Conservation (phyloP, 1,284 basidiomycete genomes). For the Apiotrichum porosum region DNA sequence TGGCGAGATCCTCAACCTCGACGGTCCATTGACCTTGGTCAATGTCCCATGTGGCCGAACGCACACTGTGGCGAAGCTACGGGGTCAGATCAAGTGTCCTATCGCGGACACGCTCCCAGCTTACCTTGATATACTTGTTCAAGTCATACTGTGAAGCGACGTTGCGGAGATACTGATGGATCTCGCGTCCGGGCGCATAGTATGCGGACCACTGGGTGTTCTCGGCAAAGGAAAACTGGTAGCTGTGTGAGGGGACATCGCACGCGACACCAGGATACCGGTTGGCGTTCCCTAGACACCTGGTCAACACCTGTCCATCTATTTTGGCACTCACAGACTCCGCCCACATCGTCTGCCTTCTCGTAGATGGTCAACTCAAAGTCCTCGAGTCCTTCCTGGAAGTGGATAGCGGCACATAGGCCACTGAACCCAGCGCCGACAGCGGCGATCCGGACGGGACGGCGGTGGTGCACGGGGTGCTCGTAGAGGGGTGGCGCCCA, state of each 20-base stretch:
- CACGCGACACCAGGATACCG: conserved; percentile 28
- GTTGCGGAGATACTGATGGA: conserved; percentile 24
- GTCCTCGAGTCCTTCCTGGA: conserved; percentile 5
- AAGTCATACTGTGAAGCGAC: conserved; percentile 20
- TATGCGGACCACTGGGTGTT: conserved; percentile 23
- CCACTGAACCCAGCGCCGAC: conserved; percentile 15
- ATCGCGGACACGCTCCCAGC: neutral
- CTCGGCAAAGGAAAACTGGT: conserved; percentile 21
- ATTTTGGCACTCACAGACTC: conserved; percentile 8
- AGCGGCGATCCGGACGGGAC: conserved; percentile 3
- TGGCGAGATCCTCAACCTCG: conserved; percentile 7
- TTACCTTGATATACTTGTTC: conserved; percentile 22
- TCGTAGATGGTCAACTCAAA: conserved; percentile 10
- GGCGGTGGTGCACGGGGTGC: conserved; percentile 1
- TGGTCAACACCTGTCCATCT: neutral
- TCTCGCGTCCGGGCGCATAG: conserved; percentile 33
- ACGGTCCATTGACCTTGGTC: conserved; percentile 31
- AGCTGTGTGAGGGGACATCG: conserved; percentile 34
- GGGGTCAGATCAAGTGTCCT: neutral
- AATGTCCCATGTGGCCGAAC: conserved; percentile 19
- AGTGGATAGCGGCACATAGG: conserved; percentile 10
- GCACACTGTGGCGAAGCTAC: neutral
- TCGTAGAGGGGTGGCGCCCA: conserved; percentile 10
- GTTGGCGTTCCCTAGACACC: conserved; percentile 23
- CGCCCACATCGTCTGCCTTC: conserved; percentile 10